Percentiles rank a stretch among this genome's conserved stretches.
These are phyloP conservation scores for Nidularia pulvinata DNA, from an alignment of 768 basidiomycete genomes.

Conservation along the genomic window DNA sequence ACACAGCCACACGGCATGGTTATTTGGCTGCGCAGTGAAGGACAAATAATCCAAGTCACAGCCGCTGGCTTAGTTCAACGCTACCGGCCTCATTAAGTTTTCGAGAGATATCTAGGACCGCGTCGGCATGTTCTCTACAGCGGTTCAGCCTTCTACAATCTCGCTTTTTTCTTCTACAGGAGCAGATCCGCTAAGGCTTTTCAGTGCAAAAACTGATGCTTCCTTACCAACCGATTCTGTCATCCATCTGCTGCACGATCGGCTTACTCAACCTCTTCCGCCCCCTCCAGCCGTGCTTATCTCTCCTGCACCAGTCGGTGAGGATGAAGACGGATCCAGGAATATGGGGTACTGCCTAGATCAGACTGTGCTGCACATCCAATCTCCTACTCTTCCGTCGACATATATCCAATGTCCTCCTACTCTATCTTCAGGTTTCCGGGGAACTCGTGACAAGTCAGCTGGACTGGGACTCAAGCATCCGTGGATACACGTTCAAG, in stretches of 20 bases:
- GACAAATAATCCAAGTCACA: no score
- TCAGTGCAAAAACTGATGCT: slow-evolving; percentile 43
- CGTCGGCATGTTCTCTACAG: slow-evolving; percentile 50
- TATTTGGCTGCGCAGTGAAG: no score
- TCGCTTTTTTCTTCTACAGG: slow-evolving; percentile 78
- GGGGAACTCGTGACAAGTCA: slow-evolving; percentile 13
- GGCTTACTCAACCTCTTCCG: slow-evolving; percentile 49
- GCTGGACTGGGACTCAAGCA: slow-evolving; percentile 70
- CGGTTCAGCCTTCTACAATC: slow-evolving; percentile 62
- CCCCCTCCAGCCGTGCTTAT: slow-evolving; percentile 45
- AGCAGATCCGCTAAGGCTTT: slow-evolving; percentile 60
- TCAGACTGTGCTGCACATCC: slow-evolving; percentile 78
- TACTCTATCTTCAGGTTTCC: slow-evolving; percentile 3
- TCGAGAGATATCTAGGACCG: no score
- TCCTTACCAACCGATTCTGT: slow-evolving; percentile 62
- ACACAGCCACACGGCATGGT: no score
- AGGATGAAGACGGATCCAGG: slow-evolving; percentile 17
- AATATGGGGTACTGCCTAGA: slow-evolving; percentile 34
- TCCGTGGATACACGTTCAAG: slow-evolving; percentile 77
- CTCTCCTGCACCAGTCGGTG: slow-evolving; percentile 25
- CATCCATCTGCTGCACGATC: slow-evolving; percentile 63
- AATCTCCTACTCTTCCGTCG: slow-evolving; percentile 69
- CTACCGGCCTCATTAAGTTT: no score
- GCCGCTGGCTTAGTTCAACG: no score
- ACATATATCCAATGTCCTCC: slow-evolving; percentile 70